Evolutionary conservation across 2,329 filamentous ascomycete species (phyloP), one percentile per base, ranked within the genome.

Genomic region (Harringtonia lauricola): DNA sequence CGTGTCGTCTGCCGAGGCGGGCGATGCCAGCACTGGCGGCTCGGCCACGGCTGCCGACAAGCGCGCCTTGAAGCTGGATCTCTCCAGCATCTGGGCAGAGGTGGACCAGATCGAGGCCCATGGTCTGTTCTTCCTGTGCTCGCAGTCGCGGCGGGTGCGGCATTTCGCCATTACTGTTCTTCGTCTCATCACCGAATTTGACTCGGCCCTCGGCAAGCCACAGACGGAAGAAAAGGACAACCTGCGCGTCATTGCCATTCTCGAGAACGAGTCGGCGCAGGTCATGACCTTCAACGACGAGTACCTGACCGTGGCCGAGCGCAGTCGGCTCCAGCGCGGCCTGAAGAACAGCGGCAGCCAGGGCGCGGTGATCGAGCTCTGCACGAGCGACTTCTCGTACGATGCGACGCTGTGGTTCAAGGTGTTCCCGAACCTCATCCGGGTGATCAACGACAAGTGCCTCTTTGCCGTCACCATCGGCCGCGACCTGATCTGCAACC

Each of bases 61-160:
- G 51, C 72, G 86, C 44, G 85, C 79, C 13, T 67, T 86, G 47
- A 83, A 87, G 47, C 74, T 95, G 26, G 89, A 95, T 61, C 65
- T 94, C 28, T 94, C 89, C 0, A 85, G 83, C 45, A 82, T 94
- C 3, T 86, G 89, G 71, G 87, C 88, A 1, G 86, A 96, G 57
- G 90, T 98, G 22, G 92, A 98, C 53, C 89, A 95, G 60, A 86
- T 95, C 15, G 92, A 98, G 60, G 94, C 90, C 1, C 92, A 96
- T 58, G 94, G 92, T 0, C 65, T 98, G 3, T 98, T 98, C 68
- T 98, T 98, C 59, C 68, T 98, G 8, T 98, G 92, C 60, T 98
- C 92, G 1, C 92, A 96, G 54, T 95, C 92, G 7, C 77, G 87
- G 42, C 78, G 86, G 43, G 92, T 98, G 22, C 80, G 92, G 41